Conservation (phyloP, 129 eudicot species). For the Ambrosia artemisiifolia region DNA sequence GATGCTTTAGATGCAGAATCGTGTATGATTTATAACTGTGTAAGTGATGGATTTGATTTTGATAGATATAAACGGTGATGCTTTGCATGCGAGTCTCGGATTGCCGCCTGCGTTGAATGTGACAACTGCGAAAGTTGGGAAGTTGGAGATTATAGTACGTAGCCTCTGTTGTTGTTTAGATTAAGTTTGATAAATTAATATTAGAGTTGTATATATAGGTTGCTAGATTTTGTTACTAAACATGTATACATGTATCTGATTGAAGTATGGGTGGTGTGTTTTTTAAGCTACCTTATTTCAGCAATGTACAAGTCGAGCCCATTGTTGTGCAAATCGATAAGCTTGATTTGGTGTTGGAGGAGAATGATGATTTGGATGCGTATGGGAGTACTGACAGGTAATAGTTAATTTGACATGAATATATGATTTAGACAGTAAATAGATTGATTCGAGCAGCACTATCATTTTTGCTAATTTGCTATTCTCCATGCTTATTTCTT, state of each 20-base stretch:
- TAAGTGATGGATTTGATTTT: conserved; percentile 15
- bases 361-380: conserved; percentile 69
- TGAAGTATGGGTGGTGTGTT: conserved; percentile 22
- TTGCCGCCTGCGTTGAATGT: conserved; percentile 92
- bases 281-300: conserved; percentile 80
- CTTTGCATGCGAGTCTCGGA: conserved; percentile 89
- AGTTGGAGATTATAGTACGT: conserved; percentile 75
- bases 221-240: conserved; percentile 12
- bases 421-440: conserved; percentile 1
- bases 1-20: conserved; percentile 11
- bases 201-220: not conserved
- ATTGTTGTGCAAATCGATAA: conserved; percentile 92
- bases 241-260: conserved; percentile 18
- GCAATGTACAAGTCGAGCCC: conserved; percentile 91
- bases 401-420: not conserved
- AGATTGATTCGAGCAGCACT: not conserved
- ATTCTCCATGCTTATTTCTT: conserved; percentile 20
- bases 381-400: conserved; percentile 70
- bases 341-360: conserved; percentile 92
- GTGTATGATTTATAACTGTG: not conserved
- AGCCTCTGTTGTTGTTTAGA: not conserved
- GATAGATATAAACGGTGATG: conserved; percentile 90
- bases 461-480: conserved; percentile 14
- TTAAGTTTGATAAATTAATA: not conserved
- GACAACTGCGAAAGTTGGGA: conserved; percentile 89